Evolutionary conservation across 2,329 filamentous ascomycete genomes (phyloP), one percentile per base, ranked within the genome.

Genomic region (Diaporthe sp.): DNA sequence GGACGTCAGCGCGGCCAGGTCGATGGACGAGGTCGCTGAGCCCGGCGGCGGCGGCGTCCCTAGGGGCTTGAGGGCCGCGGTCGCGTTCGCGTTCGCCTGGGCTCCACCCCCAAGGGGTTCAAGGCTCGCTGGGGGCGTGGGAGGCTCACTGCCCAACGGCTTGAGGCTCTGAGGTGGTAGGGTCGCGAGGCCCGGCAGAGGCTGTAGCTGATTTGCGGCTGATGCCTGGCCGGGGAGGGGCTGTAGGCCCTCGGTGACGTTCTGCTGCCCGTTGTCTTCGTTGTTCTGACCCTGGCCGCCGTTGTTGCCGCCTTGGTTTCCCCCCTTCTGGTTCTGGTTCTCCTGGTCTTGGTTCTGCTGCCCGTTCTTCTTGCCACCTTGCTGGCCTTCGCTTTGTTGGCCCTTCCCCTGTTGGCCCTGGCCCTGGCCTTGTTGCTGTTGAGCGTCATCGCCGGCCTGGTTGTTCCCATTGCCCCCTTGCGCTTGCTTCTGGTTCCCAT

Each of bases 181-280:
- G 33, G n/a, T 64, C 12, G 57, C 58, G 12, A 71, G 61, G 54
- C 74, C 74, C 8, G 71, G 71, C 9, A 75, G 71, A 5, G 61
- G 74, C 57, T 75, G 40, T 19, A 75, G 47, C 33, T 40, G 52
- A 3, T 35, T 25, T 25, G 42, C 45, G 28, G 35, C 42, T 52
- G 66, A n/a, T 22, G 73, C 54, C 15, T 47, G 38, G 55, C 74
- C 74, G 17, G 74, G 74, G 2, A 75, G 74, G 58, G 74, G 60
- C 71, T 74, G 70, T 6, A 75, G 74, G 19, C 61, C 50, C 38
- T 61, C n/a, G 0, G 38, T 66, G 30, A 38, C 64, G 33, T 68
- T 64, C n/a, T 61, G 57, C 42, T 54, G 13, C 2, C 47, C 42
- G 67, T 57, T 71, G 40, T 42, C 67, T 17, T 54, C 40, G 13